These are phyloP conservation scores for Cucurbita ficifolia DNA, from an alignment of 306 rosid species.

Conservation along the genomic window DNA sequence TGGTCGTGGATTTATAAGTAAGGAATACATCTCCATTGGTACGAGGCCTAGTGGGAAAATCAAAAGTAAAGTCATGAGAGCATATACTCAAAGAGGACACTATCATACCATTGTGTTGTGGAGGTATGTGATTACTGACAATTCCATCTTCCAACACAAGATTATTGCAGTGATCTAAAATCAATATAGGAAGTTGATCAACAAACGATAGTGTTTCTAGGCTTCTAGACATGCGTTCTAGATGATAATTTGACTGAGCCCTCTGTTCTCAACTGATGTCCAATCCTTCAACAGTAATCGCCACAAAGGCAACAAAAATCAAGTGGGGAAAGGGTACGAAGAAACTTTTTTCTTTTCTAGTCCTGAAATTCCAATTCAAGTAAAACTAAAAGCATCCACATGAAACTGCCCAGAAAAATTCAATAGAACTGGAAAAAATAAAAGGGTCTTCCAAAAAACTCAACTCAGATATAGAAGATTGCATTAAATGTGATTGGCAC, in stretches of 20 bases:
- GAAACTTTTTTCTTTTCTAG: not conserved
- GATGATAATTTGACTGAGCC: not conserved
- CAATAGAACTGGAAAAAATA: not conserved
- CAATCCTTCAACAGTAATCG: not conserved
- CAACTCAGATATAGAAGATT: not conserved
- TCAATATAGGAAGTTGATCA: not conserved
- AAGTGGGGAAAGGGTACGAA: not conserved
- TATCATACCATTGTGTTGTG: too few relatives aligned
- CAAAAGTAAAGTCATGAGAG: too few relatives aligned
- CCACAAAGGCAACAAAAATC: not conserved
- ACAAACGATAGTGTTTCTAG: not conserved
- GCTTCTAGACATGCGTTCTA: not conserved
- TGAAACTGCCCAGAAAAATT: not conserved
- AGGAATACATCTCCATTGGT: too few relatives aligned
- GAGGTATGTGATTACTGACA: too few relatives aligned
- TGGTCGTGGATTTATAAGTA: too few relatives aligned
- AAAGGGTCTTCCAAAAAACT: not conserved
- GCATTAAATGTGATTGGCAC: constrained; percentile 20
- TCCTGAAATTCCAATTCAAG: not conserved
- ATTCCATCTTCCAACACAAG: not conserved
- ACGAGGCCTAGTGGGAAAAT: too few relatives aligned
- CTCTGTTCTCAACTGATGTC: not conserved
- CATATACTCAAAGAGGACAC: too few relatives aligned
- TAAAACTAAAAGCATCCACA: not conserved
- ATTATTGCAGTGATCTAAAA: not conserved